Percentiles rank a stretch among this genome's conserved stretches.
Evolutionary conservation across 345 rosid species (phyloP).

Genomic region (Aethionema arabicum): DNA sequence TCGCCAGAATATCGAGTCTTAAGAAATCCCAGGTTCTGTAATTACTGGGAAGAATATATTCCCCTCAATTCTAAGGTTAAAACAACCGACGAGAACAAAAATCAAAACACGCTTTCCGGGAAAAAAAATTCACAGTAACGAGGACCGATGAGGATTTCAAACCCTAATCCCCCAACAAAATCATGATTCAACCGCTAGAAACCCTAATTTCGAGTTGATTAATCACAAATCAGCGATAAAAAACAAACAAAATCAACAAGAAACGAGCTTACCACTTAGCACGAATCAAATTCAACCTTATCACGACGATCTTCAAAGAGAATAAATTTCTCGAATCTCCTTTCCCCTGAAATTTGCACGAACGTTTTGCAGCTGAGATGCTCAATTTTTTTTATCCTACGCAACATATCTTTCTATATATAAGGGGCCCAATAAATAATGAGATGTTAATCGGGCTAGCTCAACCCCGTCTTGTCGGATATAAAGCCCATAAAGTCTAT

Average conservation of each 20-base stretch:
- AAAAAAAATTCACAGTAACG: neutral
- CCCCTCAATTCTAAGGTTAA: neutral
- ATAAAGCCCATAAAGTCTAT: too few relatives aligned
- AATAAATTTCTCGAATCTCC: neutral
- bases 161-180: neutral
- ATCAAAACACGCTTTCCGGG: neutral
- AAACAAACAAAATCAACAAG: neutral
- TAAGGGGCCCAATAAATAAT: too few relatives aligned
- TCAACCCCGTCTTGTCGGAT: too few relatives aligned
- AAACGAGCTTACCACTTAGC: conserved; percentile 13
- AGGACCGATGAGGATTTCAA: neutral
- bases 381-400: neutral
- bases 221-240: neutral
- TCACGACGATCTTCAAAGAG: conserved; percentile 8
- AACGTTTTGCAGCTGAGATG: conserved; percentile 9
- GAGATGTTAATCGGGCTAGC: too few relatives aligned
- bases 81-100: neutral
- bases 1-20: neutral
- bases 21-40: conserved; percentile 3
- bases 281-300: conserved; percentile 2
- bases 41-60: conserved; percentile 17
- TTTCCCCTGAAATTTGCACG: neutral
- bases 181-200: conserved; percentile 4
- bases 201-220: conserved; percentile 17
- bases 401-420: too few relatives aligned